Percentiles rank a stretch among this genome's conserved stretches.
These are phyloP conservation scores for Vicia faba DNA, from an alignment of 306 rosid species.

Conservation along the genomic window DNA sequence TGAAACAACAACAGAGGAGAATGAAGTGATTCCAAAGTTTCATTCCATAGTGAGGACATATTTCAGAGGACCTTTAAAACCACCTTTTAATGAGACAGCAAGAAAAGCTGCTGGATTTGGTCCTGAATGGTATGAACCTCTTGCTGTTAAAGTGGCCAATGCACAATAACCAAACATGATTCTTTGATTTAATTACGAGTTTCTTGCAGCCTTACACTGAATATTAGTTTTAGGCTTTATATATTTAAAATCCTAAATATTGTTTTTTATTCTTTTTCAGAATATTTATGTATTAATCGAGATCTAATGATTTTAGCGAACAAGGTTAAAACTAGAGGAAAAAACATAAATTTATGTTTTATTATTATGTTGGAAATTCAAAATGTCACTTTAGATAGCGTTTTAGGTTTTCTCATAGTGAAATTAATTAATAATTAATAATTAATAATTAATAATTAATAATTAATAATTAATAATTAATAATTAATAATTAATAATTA, in stretches of 20 bases:
- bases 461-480: too few relatives aligned
- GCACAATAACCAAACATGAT: conserved; percentile 11
- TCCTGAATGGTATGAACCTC: conserved; percentile 85
- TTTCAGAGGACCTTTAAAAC: conserved; percentile 87
- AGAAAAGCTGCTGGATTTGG: conserved; percentile 89
- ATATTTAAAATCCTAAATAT: background rate
- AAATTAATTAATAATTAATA: too few relatives aligned
- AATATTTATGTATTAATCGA: background rate
- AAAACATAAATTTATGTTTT: background rate
- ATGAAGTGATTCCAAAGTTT: conserved; percentile 60
- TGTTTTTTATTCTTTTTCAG: background rate
- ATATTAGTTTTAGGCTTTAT: conserved; percentile 14
- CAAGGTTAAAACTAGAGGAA: background rate
- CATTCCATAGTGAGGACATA: conserved; percentile 65
- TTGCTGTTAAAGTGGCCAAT: conserved; percentile 61
- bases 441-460: too few relatives aligned
- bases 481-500: too few relatives aligned
- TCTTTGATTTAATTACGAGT: background rate
- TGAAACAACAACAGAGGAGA: conserved; percentile 35
- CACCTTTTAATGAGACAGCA: conserved; percentile 80
- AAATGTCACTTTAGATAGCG: background rate
- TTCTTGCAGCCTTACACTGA: conserved; percentile 15
- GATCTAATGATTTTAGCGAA: background rate
- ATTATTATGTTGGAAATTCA: background rate
- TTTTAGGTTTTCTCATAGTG: too few relatives aligned